Percentiles rank a stretch among this genome's conserved stretches.
These are phyloP conservation scores for Cladosporium sp. DNA, from an alignment of 2,329 filamentous ascomycete genomes.

Conservation along the genomic window DNA sequence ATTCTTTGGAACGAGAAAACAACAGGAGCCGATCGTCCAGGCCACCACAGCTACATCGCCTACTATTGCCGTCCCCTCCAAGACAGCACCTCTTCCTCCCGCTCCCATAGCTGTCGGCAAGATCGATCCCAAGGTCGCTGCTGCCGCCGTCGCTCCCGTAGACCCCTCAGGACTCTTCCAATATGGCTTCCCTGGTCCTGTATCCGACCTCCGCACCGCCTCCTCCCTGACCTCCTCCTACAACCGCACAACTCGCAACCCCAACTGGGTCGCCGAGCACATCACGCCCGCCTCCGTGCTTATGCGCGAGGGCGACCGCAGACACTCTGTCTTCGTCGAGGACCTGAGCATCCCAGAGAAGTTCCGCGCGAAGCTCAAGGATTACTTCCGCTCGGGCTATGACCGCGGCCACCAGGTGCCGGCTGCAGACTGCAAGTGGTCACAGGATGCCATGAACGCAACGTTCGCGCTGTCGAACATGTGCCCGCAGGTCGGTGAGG, in stretches of 20 bases:
- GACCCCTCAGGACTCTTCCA: conserved; percentile 54
- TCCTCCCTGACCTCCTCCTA: conserved; percentile 80
- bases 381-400: conserved; percentile 94
- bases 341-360: conserved; percentile 75
- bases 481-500: conserved; percentile 96
- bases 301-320: conserved; percentile 74
- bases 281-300: conserved; percentile 86
- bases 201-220: conserved; percentile 77
- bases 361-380: conserved; percentile 86
- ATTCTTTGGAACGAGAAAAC: conserved; percentile 41
- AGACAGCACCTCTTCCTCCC: conserved; percentile 32
- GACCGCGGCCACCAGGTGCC: conserved; percentile 97
- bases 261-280: conserved; percentile 89
- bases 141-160: conserved; percentile 37
- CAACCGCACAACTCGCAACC: conserved; percentile 88
- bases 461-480: conserved; percentile 95
- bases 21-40: conserved; percentile 28
- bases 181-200: conserved; percentile 81
- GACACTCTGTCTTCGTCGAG: conserved; percentile 79
- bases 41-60: conserved; percentile 40
- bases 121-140: conserved; percentile 26
- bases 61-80: conserved; percentile 25
- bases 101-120: conserved; percentile 29
- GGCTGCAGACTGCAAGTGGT: conserved; percentile 95
- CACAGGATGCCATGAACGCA: conserved; percentile 88